A percentile compares a stretch with the other conserved stretches of the same genome.
Evolutionary conservation across 805 yeast species (phyloP).

Genomic region (Candida verbasci): DNA sequence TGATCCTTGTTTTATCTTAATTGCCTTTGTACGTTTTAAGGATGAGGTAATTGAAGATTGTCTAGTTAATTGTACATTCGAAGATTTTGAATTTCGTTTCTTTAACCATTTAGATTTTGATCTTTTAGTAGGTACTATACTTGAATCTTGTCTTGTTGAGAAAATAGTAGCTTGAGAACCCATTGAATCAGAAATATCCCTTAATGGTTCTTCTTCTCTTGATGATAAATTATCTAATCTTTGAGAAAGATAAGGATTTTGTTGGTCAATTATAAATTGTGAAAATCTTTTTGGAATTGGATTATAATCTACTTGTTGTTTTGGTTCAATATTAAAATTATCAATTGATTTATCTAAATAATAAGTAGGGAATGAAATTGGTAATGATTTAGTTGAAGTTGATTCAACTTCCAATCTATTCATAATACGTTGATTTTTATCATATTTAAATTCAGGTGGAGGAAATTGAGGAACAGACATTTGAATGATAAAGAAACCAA

Average conservation of each 20-base stretch:
- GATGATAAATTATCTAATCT: conserved; percentile 14
- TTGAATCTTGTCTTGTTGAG: conserved; percentile 26
- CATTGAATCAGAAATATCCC: conserved; percentile 34
- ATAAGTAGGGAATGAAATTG: conserved; percentile 25
- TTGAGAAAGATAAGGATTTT: conserved; percentile 16
- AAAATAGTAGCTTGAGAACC: conserved; percentile 43
- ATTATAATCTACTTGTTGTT: conserved; percentile 13
- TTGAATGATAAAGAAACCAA: neutral
- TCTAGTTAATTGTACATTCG: conserved; percentile 7
- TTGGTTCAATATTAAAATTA: conserved; percentile 16
- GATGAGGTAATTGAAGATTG: conserved; percentile 11
- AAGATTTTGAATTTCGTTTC: neutral
- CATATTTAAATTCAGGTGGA: neutral
- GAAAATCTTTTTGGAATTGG: conserved; percentile 40
- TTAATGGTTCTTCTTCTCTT: neutral
- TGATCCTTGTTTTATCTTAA: conserved; percentile 31
- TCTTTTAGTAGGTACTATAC: neutral
- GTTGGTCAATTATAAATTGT: conserved; percentile 35
- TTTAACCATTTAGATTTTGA: neutral
- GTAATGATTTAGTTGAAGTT: conserved; percentile 22
- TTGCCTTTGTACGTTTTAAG: conserved; percentile 26
- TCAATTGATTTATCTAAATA: conserved; percentile 21
- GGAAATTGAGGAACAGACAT: conserved; percentile 1
- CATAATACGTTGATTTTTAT: neutral
- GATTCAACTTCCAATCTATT: conserved; percentile 19